A percentile compares a stretch with the other conserved stretches of the same genome.
phyloP scores from a whole-genome alignment of 768 basidiomycete genomes.

The Lactifluus rugatus region DNA sequence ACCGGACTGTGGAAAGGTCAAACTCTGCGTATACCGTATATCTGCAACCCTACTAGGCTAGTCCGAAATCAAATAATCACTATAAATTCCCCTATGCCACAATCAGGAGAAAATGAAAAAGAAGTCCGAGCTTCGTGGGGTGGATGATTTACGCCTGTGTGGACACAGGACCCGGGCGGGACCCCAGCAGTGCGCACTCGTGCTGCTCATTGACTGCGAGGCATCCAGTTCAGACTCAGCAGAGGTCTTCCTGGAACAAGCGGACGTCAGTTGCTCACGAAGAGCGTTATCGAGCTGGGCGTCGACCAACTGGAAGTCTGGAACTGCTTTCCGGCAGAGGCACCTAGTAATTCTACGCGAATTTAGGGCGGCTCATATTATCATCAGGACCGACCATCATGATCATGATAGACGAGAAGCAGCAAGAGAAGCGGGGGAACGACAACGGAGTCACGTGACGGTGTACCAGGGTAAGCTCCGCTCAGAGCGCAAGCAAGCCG shows the following conservation, averaged over 20 bases:
- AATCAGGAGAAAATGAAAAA: not conserved
- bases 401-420: too few relatives aligned
- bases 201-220: not conserved
- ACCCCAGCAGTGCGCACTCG: slow-evolving; percentile 11
- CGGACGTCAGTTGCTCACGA: not conserved
- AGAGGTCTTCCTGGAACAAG: not conserved
- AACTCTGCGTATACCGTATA: slow-evolving; percentile 8
- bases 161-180: slow-evolving; percentile 8
- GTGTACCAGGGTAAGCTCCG: too few relatives aligned
- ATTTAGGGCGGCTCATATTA: too few relatives aligned
- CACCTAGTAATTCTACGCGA: too few relatives aligned
- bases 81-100: not conserved
- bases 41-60: not conserved
- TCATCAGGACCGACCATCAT: too few relatives aligned
- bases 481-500: too few relatives aligned
- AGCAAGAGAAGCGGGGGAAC: too few relatives aligned
- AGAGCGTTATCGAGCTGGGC: not conserved
- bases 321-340: not conserved
- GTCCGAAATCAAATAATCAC: not conserved
- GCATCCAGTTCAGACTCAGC: not conserved
- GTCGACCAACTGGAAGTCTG: slow-evolving; percentile 4
- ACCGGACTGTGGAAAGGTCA: slow-evolving; percentile 8
- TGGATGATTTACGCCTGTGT: not conserved
- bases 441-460: too few relatives aligned
- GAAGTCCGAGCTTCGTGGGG: not conserved